These are phyloP conservation scores for Acacia confusa DNA, from an alignment of 306 rosid genomes.

Conservation along the genomic window DNA sequence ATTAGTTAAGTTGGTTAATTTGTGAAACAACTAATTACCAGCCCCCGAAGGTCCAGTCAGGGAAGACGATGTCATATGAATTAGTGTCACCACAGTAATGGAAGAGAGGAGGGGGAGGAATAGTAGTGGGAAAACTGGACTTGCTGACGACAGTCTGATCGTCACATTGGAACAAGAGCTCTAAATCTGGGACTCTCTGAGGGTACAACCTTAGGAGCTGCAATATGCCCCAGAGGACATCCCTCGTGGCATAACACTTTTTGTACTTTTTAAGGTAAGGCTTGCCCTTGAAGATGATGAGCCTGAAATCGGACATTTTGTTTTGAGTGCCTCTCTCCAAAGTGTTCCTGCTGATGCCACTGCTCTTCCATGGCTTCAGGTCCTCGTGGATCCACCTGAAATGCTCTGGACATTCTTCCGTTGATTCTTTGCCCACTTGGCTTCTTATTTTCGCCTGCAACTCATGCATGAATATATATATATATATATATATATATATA, in stretches of 20 bases:
- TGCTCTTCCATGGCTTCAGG: background rate
- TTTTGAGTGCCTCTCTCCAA: background rate
- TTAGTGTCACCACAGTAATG: conserved; percentile 9
- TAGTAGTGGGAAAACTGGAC: background rate
- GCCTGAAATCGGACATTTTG: background rate
- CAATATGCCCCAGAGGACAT: conserved; percentile 23
- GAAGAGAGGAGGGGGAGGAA: conserved; percentile 22
- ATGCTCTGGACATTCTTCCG: background rate
- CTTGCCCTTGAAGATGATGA: conserved; percentile 21
- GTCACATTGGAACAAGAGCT: conserved; percentile 19
- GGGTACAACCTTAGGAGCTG: conserved; percentile 34
- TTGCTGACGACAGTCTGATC: background rate
- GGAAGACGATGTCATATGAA: conserved; percentile 19
- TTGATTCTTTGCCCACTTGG: background rate
- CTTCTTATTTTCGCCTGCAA: background rate
- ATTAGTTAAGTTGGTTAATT: background rate
- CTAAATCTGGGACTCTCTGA: conserved; percentile 18
- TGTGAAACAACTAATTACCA: background rate
- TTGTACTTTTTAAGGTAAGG: conserved; percentile 7
- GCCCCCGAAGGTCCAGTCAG: conserved; percentile 34
- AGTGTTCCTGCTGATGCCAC: background rate
- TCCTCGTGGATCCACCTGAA: conserved; percentile 11
- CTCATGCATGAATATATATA: background rate
- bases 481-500: no score
- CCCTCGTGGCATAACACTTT: background rate